Percentiles rank a stretch among this genome's conserved stretches.
phyloP scores from a whole-genome alignment of 495 filamentous ascomycete species.

The Aspergillus incahuasiensis region DNA sequence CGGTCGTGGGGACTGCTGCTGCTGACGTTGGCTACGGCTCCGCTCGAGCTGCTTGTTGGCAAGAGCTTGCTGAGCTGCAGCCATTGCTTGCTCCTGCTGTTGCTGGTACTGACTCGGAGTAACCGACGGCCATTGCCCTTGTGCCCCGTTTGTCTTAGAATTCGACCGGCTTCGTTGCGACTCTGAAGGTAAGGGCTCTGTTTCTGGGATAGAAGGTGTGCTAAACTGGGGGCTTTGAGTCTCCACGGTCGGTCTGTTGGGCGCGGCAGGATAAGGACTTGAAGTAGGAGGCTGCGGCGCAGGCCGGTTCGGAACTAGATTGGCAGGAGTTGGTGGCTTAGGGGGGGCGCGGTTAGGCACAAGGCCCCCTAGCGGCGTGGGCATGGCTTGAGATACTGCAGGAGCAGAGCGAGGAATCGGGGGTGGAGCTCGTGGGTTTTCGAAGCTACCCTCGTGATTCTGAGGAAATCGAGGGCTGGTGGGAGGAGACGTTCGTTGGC shows the following conservation, averaged over 20 bases:
- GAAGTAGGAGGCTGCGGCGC: slow-evolving; percentile 49
- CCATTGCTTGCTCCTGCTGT: slow-evolving; percentile 77
- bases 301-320: slow-evolving; percentile 37
- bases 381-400: slow-evolving; percentile 22
- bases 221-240: slow-evolving; percentile 22
- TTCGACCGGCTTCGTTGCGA: slow-evolving; percentile 40
- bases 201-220: slow-evolving; percentile 40
- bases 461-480: slow-evolving; percentile 89
- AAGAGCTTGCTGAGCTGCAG: slow-evolving; percentile 66
- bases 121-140: slow-evolving; percentile 25
- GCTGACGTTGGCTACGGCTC: slow-evolving; percentile 64
- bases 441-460: slow-evolving; percentile 89
- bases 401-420: slow-evolving; percentile 66
- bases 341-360: slow-evolving; percentile 42
- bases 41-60: slow-evolving; percentile 53
- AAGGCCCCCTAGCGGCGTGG: slow-evolving; percentile 32
- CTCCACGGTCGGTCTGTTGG: slow-evolving; percentile 24
- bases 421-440: slow-evolving; percentile 90
- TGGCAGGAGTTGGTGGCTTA: slow-evolving; percentile 33
- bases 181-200: slow-evolving; percentile 54
- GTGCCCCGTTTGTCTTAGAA: slow-evolving; percentile 37
- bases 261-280: slow-evolving; percentile 16
- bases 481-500: slow-evolving; percentile 61
- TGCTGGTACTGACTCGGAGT: slow-evolving; percentile 67
- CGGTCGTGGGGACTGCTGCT: slow-evolving; percentile 27